Evolutionary conservation across 208 protist genomes (phyloP), one percentile per base, ranked within the genome.

Genomic region (Vickermania spadyakhi): DNA sequence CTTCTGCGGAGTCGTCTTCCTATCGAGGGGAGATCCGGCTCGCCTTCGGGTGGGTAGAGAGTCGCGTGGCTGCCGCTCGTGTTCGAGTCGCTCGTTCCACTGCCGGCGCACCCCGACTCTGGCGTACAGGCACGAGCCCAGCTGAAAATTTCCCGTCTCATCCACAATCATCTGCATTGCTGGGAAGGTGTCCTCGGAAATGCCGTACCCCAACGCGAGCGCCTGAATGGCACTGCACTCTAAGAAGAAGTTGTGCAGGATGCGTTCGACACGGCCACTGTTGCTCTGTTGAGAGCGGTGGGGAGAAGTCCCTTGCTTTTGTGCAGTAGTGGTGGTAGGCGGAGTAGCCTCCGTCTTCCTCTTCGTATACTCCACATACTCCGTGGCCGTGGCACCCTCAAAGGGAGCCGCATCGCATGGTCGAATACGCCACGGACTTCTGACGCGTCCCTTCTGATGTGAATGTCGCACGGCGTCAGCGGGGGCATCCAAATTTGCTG

Each of bases 71-170:
- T 3, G 22, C 5, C 22, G 23, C 49, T 21, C 1, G 2, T 1
- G 7, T 3, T 4, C 3, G 5, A 26, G 59, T n/a, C 21, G 51
- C 51, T 18, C 7, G 51, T 7, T 5, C 21, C 21, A 55, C 21
- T 11, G 5, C 21, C 13, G 51, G 5, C 62, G 63, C 55, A 78
- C 74, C 3, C 76, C 86, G 5, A 94, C 65, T 23, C 84, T 78
- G 28, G 84, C 81, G 72, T 80, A 94, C 3, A 94, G 67, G 62
- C 87, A 94, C 22, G 84, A 84, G 21, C 75, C 87, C 18, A 91
- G 73, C 62, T 94, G 87, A 49, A 88, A 89, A 65, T 94, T 78
- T 2, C 79, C 84, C 0, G 87, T 90, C 67, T 64, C 70, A 58
- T 94, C 84, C 22, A 94, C 87, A 25, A 91, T 84, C 23, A 58